Percentiles rank a stretch among this genome's conserved stretches.
Evolutionary conservation across 2,329 filamentous ascomycete species (phyloP).

Genomic region (Pseudopithomyces maydicus): DNA sequence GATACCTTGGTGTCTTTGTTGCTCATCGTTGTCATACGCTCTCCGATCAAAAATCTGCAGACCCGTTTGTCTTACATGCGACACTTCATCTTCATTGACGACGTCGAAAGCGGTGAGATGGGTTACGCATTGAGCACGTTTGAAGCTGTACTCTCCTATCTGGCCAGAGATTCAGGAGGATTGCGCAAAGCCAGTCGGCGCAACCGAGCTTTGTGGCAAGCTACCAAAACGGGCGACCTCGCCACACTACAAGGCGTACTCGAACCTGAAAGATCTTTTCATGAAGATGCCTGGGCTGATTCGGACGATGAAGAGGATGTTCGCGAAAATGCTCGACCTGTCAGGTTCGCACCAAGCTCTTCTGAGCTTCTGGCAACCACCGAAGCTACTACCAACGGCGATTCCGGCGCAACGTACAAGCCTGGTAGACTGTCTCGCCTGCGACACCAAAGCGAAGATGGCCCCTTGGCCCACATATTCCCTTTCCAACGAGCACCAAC

Average conservation of each 20-base stretch:
- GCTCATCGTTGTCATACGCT: constrained; percentile 88
- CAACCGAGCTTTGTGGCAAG: constrained; percentile 88
- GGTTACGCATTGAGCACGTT: constrained; percentile 96
- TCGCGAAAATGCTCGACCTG: constrained; percentile 27
- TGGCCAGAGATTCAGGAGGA: constrained; percentile 79
- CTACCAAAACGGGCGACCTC: constrained; percentile 77
- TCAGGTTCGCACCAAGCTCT: constrained; percentile 39
- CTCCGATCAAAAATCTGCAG: constrained; percentile 84
- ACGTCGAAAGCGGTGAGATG: constrained; percentile 94
- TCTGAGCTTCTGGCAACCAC: constrained; percentile 32
- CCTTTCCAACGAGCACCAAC: constrained; percentile 75
- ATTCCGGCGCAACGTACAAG: constrained; percentile 26
- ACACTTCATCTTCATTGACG: constrained; percentile 96
- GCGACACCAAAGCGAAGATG: constrained; percentile 32
- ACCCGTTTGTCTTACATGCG: constrained; percentile 93
- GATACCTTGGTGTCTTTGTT: constrained; percentile 92
- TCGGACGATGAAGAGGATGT: constrained; percentile 35
- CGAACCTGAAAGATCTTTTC: constrained; percentile 65
- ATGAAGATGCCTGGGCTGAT: constrained; percentile 35
- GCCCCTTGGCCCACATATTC: constrained; percentile 79
- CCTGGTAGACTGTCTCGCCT: constrained; percentile 23
- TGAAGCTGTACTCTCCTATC: constrained; percentile 89
- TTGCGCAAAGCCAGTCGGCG: constrained; percentile 82
- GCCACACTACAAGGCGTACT: constrained; percentile 77
- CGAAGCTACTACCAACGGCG: constrained; percentile 37